phyloP scores from a whole-genome alignment of 1,284 basidiomycete genomes.

The Sanghuangporus sanghuang region DNA sequence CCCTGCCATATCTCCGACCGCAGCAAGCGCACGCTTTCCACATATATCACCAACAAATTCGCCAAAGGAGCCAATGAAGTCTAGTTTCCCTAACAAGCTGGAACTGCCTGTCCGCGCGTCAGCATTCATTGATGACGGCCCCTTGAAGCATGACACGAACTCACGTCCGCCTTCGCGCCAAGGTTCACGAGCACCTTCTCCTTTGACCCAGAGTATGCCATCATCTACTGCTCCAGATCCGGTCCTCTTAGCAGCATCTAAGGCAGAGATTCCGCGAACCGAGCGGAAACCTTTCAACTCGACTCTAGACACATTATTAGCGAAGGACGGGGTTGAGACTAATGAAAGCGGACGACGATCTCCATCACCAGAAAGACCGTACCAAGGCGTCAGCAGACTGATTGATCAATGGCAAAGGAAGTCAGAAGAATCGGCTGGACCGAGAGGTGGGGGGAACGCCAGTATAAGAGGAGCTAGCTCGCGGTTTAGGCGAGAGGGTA shows the following conservation, averaged over 20 bases:
- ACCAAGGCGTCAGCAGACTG: constrained; percentile 72
- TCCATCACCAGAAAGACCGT: constrained; percentile 68
- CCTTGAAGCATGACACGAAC: background rate
- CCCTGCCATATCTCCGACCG: constrained; percentile 24
- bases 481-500: constrained; percentile 13
- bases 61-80: constrained; percentile 3
- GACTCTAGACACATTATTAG: background rate
- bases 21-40: constrained; percentile 28
- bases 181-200: background rate
- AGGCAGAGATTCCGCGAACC: background rate
- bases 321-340: background rate
- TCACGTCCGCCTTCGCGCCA: background rate
- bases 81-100: constrained; percentile 20
- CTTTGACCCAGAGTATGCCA: background rate
- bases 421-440: constrained; percentile 50
- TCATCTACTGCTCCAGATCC: background rate
- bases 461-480: constrained; percentile 37
- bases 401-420: constrained; percentile 83
- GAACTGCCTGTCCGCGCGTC: constrained; percentile 7
- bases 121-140: background rate
- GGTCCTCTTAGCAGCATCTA: background rate
- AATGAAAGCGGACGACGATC: constrained; percentile 34
- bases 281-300: constrained; percentile 4
- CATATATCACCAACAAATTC: constrained; percentile 26
- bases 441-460: constrained; percentile 33